These are phyloP conservation scores for Chlamydomonas sphaeroides DNA, from an alignment of 139 green algal species.

Conservation along the genomic window DNA sequence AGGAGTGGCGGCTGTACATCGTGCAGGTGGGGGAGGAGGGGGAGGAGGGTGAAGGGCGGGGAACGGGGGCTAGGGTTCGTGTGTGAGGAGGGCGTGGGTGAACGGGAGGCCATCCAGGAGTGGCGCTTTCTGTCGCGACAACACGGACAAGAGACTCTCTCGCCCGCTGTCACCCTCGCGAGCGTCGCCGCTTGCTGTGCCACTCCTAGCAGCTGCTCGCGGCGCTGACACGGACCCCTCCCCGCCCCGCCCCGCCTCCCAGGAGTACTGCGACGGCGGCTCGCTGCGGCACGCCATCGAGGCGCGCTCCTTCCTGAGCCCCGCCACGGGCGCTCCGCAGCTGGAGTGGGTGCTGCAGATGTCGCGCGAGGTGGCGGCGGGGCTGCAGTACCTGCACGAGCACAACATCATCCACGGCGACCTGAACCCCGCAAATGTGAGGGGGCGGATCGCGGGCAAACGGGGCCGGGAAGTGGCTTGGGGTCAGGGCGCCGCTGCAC, in stretches of 20 bases:
- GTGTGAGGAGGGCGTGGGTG: too few species aligned
- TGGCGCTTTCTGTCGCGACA: too few species aligned
- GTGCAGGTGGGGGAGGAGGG: conserved; percentile 42
- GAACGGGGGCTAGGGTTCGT: too few species aligned
- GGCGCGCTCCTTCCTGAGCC: conserved; percentile 38
- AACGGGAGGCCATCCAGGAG: too few species aligned
- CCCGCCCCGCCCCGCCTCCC: too few species aligned
- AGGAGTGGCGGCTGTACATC: conserved; percentile 63
- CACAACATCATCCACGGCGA: conserved; percentile 50
- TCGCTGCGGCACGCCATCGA: conserved; percentile 42
- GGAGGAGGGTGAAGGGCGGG: too few species aligned
- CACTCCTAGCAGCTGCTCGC: neutral
- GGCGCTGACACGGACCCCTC: neutral
- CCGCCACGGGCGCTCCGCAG: neutral
- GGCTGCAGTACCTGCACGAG: conserved; percentile 47
- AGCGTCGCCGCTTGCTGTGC: neutral
- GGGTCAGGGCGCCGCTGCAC: too few species aligned
- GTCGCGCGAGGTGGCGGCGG: conserved; percentile 31
- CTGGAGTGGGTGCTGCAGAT: conserved; percentile 46
- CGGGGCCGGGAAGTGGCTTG: too few species aligned
- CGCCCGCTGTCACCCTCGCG: too few species aligned
- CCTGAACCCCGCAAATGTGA: conserved; percentile 42
- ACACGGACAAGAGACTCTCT: too few species aligned
- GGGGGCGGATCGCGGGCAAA: too few species aligned
- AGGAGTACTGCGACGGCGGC: conserved; percentile 49